Evolutionary conservation across 768 basidiomycete species (phyloP), one percentile per base, ranked within the genome.

Genomic region (Pisolithus albus): DNA sequence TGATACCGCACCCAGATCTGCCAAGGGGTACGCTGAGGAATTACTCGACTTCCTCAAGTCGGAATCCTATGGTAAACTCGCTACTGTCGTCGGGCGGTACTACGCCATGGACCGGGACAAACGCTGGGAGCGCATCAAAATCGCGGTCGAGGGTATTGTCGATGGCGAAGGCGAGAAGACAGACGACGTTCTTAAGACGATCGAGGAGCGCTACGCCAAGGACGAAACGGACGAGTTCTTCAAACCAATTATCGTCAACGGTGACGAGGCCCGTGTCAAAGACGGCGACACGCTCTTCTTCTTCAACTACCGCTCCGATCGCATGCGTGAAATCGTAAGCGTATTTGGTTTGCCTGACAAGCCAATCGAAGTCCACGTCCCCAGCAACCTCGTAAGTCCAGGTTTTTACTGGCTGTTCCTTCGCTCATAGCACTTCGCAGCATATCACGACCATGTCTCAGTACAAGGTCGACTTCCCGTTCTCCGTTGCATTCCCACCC

Each of bases 101-200:
- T 97, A 94, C 59, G 93, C 92, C 30, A 95, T 95, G 92, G 93
- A 95, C 71, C 83, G 92, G 37, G 92, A 95, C 68, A 94, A 94
- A 77, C 83, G 93, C 44, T 97, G 93, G 93, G 93, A 97, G 66
- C 79, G 93, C 34, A 68, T 97, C 64, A 91, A 92, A 76, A 75
- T 91, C 55, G 93, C 93, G 4, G 77, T 94, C 1, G 92, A 95
- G 37, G 89, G 84, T 3, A 78, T 97, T 41, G 79, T 92, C 6
- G 75, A 79, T 38, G 92, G 92, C 7, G 72, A 70, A 52, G 81
- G 81, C 5, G 84, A 81, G 46, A 74, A 80, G 56, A 70, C 75
- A 0, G 66, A 70, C 46, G 81, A 81, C 9, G 66, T 81, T 18
- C 75, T 95, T 55, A 76, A 80, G 64, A 80, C 76, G 1, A 81